Evolutionary conservation across 108 stramenopile species (phyloP).

Genomic region (Nannochloropsis gaditana): DNA sequence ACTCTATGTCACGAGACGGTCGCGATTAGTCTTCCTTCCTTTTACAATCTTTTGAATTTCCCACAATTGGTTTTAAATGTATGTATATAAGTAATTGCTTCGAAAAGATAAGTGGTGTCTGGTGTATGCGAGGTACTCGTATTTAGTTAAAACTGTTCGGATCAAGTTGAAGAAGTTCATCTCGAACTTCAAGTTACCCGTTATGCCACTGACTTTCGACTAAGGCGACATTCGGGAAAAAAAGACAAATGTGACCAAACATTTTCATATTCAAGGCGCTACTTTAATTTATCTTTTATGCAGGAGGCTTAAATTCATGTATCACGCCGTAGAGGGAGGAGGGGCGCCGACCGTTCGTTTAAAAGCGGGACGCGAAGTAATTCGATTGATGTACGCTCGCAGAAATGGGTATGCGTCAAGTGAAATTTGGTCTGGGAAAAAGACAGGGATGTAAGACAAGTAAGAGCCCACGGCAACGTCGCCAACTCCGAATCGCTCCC

Average conservation of each 20-base stretch:
- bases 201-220: too few relatives aligned
- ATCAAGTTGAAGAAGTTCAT: too few relatives aligned
- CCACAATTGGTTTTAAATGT: too few relatives aligned
- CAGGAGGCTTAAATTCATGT: not conserved
- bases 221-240: too few relatives aligned
- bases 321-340: constrained; percentile 12
- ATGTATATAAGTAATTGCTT: too few relatives aligned
- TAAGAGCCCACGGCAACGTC: constrained; percentile 20
- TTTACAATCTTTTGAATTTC: not conserved
- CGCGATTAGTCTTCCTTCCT: not conserved
- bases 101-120: too few relatives aligned
- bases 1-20: not conserved
- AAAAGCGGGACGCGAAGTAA: not conserved
- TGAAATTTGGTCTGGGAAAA: not conserved
- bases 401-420: not conserved
- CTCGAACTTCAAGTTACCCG: too few relatives aligned
- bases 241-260: too few relatives aligned
- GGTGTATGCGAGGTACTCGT: too few relatives aligned
- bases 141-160: too few relatives aligned
- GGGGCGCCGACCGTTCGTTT: not conserved
- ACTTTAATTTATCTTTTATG: not conserved
- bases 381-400: not conserved
- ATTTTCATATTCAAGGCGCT: too few relatives aligned
- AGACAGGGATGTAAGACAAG: not conserved
- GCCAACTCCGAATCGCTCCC: not conserved